A percentile compares a stretch with the other conserved stretches of the same genome.
Evolutionary conservation across 805 yeast species (phyloP).

Genomic region (Schwanniomyces polymorphus): DNA sequence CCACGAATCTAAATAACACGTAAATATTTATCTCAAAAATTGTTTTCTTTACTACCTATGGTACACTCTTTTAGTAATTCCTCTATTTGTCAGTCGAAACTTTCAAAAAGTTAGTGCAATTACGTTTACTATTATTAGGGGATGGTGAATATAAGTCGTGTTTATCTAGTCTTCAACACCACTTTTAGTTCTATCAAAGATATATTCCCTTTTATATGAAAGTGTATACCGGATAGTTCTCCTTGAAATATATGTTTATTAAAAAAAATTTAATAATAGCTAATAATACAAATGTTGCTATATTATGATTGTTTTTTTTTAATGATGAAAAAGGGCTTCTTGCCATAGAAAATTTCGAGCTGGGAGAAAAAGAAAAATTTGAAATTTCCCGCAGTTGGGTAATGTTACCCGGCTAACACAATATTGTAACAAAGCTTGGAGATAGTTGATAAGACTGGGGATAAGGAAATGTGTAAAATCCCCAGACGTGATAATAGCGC

Average conservation of each 20-base stretch:
- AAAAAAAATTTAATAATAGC: conserved; percentile 1
- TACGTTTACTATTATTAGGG: neutral
- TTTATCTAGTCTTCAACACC: neutral
- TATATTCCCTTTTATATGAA: neutral
- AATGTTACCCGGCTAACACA: neutral
- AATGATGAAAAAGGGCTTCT: conserved; percentile 1
- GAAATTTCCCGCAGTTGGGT: conserved; percentile 3
- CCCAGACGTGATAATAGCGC: neutral
- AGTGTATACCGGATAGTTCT: neutral
- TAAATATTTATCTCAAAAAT: conserved; percentile 1
- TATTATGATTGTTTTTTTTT: conserved; percentile 2
- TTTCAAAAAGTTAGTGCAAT: neutral
- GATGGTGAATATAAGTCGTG: neutral
- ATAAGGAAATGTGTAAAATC: neutral
- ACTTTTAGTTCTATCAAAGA: conserved; percentile 1
- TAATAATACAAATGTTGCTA: conserved; percentile 1
- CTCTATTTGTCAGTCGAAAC: neutral
- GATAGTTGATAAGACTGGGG: neutral
- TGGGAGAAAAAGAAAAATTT: conserved; percentile 2
- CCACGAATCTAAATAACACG: neutral
- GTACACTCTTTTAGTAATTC: neutral
- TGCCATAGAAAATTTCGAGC: conserved; percentile 1
- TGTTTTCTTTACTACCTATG: neutral
- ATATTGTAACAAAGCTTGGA: neutral
- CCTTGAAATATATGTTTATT: neutral